Conservation (phyloP, 495 filamentous ascomycete species). For the Talaromyces stipitatus region DNA sequence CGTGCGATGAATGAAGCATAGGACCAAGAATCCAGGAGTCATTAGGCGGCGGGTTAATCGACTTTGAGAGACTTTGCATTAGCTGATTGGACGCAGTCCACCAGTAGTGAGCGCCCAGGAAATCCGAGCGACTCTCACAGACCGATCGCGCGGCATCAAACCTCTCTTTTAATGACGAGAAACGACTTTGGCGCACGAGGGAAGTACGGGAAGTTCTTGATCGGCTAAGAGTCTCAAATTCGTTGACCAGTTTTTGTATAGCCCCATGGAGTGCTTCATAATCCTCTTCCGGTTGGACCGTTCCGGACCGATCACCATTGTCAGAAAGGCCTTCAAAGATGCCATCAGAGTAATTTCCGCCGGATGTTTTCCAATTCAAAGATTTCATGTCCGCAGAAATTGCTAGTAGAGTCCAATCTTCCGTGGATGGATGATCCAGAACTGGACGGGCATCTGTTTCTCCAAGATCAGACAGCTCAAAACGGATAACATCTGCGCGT, state of each 20-base stretch:
- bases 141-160: slow-evolving; percentile 33
- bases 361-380: slow-evolving; percentile 41
- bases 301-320: slow-evolving; percentile 35
- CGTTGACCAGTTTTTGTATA: slow-evolving; percentile 72
- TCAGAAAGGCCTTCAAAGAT: slow-evolving; percentile 44
- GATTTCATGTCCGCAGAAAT: slow-evolving; percentile 62
- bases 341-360: not conserved
- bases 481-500: slow-evolving; percentile 35
- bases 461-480: slow-evolving; percentile 33
- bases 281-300: slow-evolving; percentile 67
- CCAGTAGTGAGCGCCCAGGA: slow-evolving; percentile 43
- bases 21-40: slow-evolving; percentile 38
- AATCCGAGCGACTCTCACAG: slow-evolving; percentile 33
- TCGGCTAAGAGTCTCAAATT: slow-evolving; percentile 20
- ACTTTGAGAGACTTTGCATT: slow-evolving; percentile 12
- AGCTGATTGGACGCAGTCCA: slow-evolving; percentile 39
- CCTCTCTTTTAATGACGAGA: slow-evolving; percentile 25
- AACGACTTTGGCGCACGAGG: not conserved
- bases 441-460: slow-evolving; percentile 25
- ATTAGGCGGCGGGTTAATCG: slow-evolving; percentile 7
- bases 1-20: slow-evolving; percentile 29
- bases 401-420: slow-evolving; percentile 56
- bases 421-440: slow-evolving; percentile 32
- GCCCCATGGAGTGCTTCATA: slow-evolving; percentile 78
- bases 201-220: not conserved